Conservation (phyloP, 345 rosid species). For the Sonneratia alba region DNA sequence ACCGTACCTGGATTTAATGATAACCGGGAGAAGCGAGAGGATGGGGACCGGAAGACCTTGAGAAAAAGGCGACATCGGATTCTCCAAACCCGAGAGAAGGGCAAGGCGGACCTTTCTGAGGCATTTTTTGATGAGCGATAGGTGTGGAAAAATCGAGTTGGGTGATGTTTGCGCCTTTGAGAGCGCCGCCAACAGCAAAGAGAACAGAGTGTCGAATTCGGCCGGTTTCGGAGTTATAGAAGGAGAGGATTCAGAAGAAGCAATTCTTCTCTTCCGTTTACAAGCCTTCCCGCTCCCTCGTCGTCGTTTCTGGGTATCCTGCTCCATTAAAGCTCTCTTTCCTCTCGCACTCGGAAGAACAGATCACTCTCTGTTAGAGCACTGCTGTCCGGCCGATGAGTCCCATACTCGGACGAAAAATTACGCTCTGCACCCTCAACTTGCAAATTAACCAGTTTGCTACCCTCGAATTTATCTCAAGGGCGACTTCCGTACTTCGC, state of each 20-base stretch:
- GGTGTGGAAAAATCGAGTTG: not conserved
- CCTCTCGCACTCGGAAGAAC: not conserved
- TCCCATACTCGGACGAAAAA: not conserved
- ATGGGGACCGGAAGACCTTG: conserved; percentile 15
- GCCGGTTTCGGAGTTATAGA: not conserved
- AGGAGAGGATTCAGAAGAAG: not conserved
- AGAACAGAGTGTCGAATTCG: conserved; percentile 13
- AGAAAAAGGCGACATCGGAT: not conserved
- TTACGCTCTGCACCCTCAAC: not conserved
- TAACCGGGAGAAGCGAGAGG: conserved; percentile 32
- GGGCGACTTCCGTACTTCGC: not conserved
- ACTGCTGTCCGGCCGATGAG: not conserved
- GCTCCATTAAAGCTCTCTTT: not conserved
- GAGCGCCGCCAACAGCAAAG: conserved; percentile 29
- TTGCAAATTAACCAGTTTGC: not conserved
- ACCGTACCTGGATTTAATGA: conserved; percentile 31
- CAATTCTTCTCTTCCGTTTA: not conserved
- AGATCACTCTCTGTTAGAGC: not conserved
- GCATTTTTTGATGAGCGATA: conserved; percentile 19
- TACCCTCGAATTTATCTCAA: not conserved
- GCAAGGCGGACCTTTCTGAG: conserved; percentile 17
- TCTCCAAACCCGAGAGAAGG: conserved; percentile 14
- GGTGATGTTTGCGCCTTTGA: not conserved
- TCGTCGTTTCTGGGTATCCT: not conserved
- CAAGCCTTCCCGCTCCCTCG: not conserved